Base-by-base conservation (phyloP, 164 flowering plant genomes). In the Vitis riparia region DNA sequence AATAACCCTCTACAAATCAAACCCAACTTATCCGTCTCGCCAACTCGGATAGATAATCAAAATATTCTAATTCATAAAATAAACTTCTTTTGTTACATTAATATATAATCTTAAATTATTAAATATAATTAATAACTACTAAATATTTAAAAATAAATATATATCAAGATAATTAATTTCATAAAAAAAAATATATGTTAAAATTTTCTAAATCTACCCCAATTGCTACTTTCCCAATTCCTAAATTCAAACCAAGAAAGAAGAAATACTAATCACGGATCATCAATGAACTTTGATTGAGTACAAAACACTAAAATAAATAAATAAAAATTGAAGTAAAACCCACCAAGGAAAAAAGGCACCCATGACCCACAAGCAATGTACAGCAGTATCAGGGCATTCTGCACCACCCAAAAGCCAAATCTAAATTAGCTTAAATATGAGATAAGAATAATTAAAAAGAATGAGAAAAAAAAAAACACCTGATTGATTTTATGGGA, bases 281-380 rank as follows among this genome's bases (percentile, higher is more conserved):
- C 27, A 23, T 23, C 27, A 23, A 23, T 23, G 27, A 23, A 23
- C 1, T 19, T 19, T 19, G 23, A 19, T 19, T 23, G 27, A 23
- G 27, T 23, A 23, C 27, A 37, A 37, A 37, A 37, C 5, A 37
- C 44, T 37, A 37, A 37, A 37, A 23, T 37, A 68, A 68, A 19
- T n/a, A 8, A 19, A 48, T 8, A 50, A 44, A 19, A 17, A 69
- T n/a, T n/a, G 4, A 69, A 7, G 5, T 16, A 1, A 17, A 9
- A 68, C 77, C 15, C 50, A 80, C 83, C 83, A 9, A 80, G 65
- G 71, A 80, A 80, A 68, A 70, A 72, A 66, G 72, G 72, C 2
- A 72, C 57, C 75, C 73, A 80, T 56, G 74, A 67, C 48, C 73
- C 83, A 60, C 66, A 59, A 15, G 77, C 83, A 67, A 80, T 51